A percentile compares a stretch with the other conserved stretches of the same genome.
phyloP scores from a whole-genome alignment of 1,139 yeast species.

The Starmera stellimalicola region DNA sequence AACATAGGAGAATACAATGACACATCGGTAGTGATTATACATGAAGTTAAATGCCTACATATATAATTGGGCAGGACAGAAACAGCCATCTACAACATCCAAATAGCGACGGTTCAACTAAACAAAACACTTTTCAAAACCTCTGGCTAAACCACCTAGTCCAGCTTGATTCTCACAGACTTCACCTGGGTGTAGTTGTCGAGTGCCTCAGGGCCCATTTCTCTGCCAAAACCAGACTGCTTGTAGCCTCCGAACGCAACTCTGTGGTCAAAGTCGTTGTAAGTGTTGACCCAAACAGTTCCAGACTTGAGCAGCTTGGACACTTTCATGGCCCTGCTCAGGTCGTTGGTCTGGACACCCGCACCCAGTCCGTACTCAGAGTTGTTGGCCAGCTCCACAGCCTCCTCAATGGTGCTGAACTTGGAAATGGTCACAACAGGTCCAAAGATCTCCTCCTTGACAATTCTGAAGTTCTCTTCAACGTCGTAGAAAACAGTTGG shows the following conservation, averaged over 20 bases:
- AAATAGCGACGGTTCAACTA: too few species aligned
- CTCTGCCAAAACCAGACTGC: constrained; percentile 74
- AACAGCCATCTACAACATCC: too few species aligned
- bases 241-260: constrained; percentile 78
- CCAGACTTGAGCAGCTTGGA: constrained; percentile 59
- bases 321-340: constrained; percentile 44
- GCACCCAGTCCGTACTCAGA: constrained; percentile 78
- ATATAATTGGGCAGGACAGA: too few species aligned
- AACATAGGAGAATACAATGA: too few species aligned
- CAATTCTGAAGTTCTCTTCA: constrained; percentile 46
- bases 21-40: too few species aligned
- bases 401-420: constrained; percentile 57
- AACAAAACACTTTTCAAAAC: too few species aligned
- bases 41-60: too few species aligned
- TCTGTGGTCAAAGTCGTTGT: constrained; percentile 61
- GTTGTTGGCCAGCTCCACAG: constrained; percentile 52
- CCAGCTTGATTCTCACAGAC: constrained; percentile 50
- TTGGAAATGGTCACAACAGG: constrained; percentile 64
- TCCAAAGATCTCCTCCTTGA: constrained; percentile 65
- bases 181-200: constrained; percentile 64
- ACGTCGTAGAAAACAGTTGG: constrained; percentile 67
- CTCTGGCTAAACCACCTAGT: neutral
- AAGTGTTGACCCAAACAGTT: constrained; percentile 69
- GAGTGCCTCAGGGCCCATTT: constrained; percentile 67
- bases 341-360: constrained; percentile 56